These are phyloP conservation scores for Cinchona pubescens DNA, from an alignment of 257 asterid genomes.

Conservation along the genomic window DNA sequence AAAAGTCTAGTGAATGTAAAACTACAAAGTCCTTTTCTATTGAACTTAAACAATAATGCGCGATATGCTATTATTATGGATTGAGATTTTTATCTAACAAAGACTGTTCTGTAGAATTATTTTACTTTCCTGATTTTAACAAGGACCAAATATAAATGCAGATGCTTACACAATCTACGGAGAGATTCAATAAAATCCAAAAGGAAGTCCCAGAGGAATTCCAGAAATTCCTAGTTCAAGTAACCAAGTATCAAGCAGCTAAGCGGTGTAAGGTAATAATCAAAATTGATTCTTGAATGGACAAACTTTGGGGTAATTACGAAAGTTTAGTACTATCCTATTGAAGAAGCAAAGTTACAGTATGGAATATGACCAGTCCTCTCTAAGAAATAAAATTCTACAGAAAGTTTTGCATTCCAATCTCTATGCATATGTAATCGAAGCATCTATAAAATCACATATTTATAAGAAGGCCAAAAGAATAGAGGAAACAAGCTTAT, in stretches of 20 bases:
- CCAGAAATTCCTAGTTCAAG: constrained; percentile 71
- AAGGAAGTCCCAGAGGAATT: constrained; percentile 60
- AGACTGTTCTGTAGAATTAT: constrained; percentile 13
- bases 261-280: constrained; percentile 61
- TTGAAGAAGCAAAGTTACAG: not conserved
- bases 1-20: not conserved
- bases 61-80: not conserved
- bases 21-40: not conserved
- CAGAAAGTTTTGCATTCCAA: not conserved
- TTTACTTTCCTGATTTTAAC: not conserved
- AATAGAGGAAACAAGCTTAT: not conserved
- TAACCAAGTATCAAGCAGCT: constrained; percentile 70
- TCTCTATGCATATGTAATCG: not conserved
- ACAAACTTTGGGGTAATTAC: not conserved
- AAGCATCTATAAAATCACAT: not conserved
- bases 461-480: not conserved
- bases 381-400: not conserved
- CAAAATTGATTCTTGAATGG: not conserved
- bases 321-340: constrained; percentile 25
- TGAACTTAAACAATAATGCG: not conserved
- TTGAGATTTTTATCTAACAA: not conserved
- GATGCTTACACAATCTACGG: constrained; percentile 85
- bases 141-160: constrained; percentile 22
- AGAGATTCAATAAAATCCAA: constrained; percentile 73
- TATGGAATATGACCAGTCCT: not conserved